Percentiles rank a stretch among this genome's conserved stretches.
Evolutionary conservation across 805 yeast genomes (phyloP).

Genomic region (Tetrapisispora namnaoensis): DNA sequence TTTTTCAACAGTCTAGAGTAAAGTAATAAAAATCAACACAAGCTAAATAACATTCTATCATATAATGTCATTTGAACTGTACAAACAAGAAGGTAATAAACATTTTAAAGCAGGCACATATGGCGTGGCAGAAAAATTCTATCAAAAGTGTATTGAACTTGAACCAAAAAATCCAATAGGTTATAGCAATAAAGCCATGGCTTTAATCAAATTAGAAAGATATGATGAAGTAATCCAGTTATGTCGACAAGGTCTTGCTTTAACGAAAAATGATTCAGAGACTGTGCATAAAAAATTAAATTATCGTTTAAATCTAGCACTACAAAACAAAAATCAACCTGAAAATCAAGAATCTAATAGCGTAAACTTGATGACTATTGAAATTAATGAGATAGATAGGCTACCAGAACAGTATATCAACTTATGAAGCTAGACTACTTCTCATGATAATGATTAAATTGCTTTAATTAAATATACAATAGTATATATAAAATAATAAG

Average conservation of each 20-base stretch:
- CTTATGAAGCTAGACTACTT: background rate
- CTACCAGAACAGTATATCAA: conserved; percentile 28
- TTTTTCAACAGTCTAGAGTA: no score
- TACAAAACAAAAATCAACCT: background rate
- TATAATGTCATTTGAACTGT: conserved; percentile 11
- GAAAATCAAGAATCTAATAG: background rate
- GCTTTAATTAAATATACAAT: background rate
- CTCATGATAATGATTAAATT: background rate
- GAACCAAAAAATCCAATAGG: conserved; percentile 45
- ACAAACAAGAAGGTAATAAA: conserved; percentile 40
- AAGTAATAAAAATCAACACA: no score
- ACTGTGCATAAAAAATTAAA: conserved; percentile 38
- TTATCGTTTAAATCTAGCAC: conserved; percentile 42
- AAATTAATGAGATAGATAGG: conserved; percentile 34
- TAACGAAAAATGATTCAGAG: conserved; percentile 14
- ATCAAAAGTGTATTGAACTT: conserved; percentile 44
- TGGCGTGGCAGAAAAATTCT: conserved; percentile 41
- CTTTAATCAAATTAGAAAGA: conserved; percentile 43
- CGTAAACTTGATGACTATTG: conserved; percentile 14
- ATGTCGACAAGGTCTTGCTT: conserved; percentile 39
- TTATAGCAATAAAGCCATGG: conserved; percentile 60
- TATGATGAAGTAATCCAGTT: conserved; percentile 42
- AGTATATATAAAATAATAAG: background rate
- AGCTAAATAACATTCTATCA: no score
- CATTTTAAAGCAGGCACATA: conserved; percentile 40